Evolutionary conservation across 2,329 filamentous ascomycete genomes (phyloP).

Genomic region (Penicillium sp.): DNA sequence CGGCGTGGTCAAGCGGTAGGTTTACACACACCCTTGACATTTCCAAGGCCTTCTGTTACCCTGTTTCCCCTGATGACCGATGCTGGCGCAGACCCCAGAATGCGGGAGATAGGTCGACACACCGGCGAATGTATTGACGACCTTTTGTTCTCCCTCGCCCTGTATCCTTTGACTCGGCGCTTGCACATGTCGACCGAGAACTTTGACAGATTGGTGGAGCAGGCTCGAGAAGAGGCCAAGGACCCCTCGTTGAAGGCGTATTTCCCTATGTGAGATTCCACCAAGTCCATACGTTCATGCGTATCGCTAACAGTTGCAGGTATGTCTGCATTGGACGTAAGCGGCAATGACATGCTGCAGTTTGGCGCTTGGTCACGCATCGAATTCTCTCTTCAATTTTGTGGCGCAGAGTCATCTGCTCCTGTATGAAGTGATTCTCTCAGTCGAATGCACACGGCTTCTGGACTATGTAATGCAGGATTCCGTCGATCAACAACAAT

Average conservation of each 20-base stretch:
- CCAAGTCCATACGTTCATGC: too few species aligned
- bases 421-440: too few species aligned
- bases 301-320: conserved; percentile 24
- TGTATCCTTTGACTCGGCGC: conserved; percentile 42
- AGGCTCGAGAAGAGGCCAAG: conserved; percentile 35
- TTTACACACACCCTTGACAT: not conserved
- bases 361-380: too few species aligned
- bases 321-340: conserved; percentile 42
- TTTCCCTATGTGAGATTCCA: conserved; percentile 38
- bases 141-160: conserved; percentile 36
- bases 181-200: conserved; percentile 37
- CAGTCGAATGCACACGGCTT: too few species aligned
- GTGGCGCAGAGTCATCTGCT: too few species aligned
- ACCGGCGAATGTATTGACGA: conserved; percentile 35
- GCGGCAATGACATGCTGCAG: conserved; percentile 11
- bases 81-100: conserved; percentile 33
- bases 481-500: too few species aligned
- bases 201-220: conserved; percentile 32
- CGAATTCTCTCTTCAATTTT: too few species aligned
- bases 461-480: too few species aligned
- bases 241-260: conserved; percentile 38
- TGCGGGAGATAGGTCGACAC: conserved; percentile 38
- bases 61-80: conserved; percentile 13
- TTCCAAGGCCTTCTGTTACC: too few species aligned
- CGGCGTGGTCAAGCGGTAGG: conserved; percentile 63